Conservation (phyloP, 2,329 filamentous ascomycete genomes). For the Ascosphaera apis region DNA sequence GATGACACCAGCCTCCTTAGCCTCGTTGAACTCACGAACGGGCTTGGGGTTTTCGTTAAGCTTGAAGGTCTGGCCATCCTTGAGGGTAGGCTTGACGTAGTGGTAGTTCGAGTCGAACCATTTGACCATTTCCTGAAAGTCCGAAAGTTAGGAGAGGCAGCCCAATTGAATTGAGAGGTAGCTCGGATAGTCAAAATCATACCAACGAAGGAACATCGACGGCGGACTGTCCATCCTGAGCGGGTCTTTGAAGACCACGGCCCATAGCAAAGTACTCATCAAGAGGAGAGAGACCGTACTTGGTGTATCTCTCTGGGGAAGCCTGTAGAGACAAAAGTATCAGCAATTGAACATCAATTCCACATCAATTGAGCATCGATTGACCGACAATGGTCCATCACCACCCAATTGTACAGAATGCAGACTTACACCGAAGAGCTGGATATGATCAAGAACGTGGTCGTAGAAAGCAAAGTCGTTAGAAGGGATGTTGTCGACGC, state of each 20-base stretch:
- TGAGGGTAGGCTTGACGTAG: conserved; percentile 97
- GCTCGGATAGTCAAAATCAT: conserved; percentile 11
- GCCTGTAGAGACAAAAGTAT: conserved; percentile 30
- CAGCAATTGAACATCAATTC: conserved; percentile 6
- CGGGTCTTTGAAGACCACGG: conserved; percentile 87
- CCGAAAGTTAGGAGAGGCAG: conserved; percentile 9
- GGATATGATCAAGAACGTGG: conserved; percentile 92
- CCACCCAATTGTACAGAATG: too few relatives aligned
- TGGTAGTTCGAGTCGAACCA: conserved; percentile 99
- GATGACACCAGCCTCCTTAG: conserved; percentile 82
- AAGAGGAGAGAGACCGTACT: conserved; percentile 63
- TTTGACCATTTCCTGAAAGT: conserved; percentile 78
- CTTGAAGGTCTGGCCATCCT: conserved; percentile 92
- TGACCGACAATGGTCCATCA: too few relatives aligned
- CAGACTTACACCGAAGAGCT: conserved; percentile 70
- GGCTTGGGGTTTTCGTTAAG: conserved; percentile 76
- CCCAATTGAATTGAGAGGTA: conserved; percentile 2
- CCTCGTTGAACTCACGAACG: conserved; percentile 81
- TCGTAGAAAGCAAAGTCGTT: conserved; percentile 99
- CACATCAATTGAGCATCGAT: too few relatives aligned
- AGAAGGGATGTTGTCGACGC: conserved; percentile 93
- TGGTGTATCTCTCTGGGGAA: conserved; percentile 79
- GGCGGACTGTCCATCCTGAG: conserved; percentile 20
- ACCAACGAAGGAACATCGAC: conserved; percentile 74
- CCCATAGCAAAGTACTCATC: conserved; percentile 99